Conservation (phyloP, 2,329 filamentous ascomycete genomes). For the Colletotrichum falcatum region DNA sequence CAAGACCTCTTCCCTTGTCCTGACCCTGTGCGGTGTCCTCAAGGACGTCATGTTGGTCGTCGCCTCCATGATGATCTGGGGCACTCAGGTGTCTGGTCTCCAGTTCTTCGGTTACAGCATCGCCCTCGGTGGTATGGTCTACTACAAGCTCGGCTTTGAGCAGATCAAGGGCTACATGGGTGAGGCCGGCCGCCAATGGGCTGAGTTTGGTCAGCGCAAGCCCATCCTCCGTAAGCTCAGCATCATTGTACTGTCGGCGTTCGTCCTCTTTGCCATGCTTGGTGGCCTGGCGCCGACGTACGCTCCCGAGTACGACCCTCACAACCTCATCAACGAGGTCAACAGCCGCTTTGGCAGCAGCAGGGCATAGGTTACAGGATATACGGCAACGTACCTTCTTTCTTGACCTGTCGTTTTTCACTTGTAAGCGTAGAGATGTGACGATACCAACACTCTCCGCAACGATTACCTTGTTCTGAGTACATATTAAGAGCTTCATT, state of each 20-base stretch:
- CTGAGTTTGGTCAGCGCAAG: conserved; percentile 83
- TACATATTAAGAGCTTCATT: conserved; percentile 39
- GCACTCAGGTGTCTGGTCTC: conserved; percentile 77
- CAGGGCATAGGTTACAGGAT: conserved; percentile 30
- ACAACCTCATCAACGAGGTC: conserved; percentile 61
- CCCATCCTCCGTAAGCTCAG: conserved; percentile 84
- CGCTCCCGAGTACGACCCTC: conserved; percentile 65
- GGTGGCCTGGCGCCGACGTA: conserved; percentile 74
- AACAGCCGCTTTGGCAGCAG: conserved; percentile 62
- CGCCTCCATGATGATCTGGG: conserved; percentile 85
- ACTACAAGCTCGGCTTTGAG: conserved; percentile 88
- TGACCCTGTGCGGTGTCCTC: conserved; percentile 88
- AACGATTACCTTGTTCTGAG: conserved; percentile 36
- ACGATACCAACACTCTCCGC: conserved; percentile 33
- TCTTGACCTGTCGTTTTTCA: conserved; percentile 14
- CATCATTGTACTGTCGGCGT: conserved; percentile 72
- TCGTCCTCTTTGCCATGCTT: conserved; percentile 78
- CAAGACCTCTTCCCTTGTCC: conserved; percentile 86
- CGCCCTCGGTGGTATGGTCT: conserved; percentile 81
- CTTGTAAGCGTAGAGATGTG: conserved; percentile 34
- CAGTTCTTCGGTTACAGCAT: conserved; percentile 89
- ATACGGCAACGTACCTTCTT: conserved; percentile 1
- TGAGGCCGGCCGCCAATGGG: conserved; percentile 82
- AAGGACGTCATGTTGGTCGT: conserved; percentile 88
- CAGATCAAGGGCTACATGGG: conserved; percentile 83